Evolutionary conservation across 2,329 filamentous ascomycete genomes (phyloP), one percentile per base, ranked within the genome.

Genomic region (Clarireedia hainanense): DNA sequence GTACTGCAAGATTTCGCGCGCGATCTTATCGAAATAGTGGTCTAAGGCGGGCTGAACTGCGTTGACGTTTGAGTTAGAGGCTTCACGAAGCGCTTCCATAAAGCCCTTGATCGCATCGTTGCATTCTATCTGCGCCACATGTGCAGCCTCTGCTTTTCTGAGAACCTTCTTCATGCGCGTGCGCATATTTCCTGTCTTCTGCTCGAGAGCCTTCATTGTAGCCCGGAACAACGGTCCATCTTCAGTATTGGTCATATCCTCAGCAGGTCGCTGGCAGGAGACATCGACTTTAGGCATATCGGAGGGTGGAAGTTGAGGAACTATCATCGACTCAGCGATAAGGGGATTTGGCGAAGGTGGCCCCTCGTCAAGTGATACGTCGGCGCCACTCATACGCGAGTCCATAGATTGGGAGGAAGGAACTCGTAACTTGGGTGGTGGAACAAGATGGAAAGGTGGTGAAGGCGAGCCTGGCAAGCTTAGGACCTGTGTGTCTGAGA

Each of bases 21-120:
- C 91, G 63, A 96, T 97, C 67, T 91, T 95, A 72, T 97, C 91
- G 67, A 97, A 99, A 70, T 99, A 99, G 71, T 99, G 91, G 60
- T 99, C 94, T 58, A 99, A 80, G 4, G 92, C 94, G 15, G 94
- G 95, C 67, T 95, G 90, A n/a, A 99, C 91, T 0, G 92, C 94
- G 67, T 95, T 96, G 49, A 91, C 88, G 68, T 97, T 97, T 12
- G 91, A 95, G 0, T 83, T 84, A 1, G 91, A 91, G 0, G 91
- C 89, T 67, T 97, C 94, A 60, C 86, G 84, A 34, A 99, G 75
- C 4, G 92, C 86, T 14, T 92, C 88, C 69, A 95, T 85, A 65
- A 99, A 95, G 3, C 81, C 83, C 15, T 81, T 74, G 63, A 95
- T 85, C 5, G 91, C 86, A 52, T 95, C 89, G 68, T 97, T 99